Percentiles rank a stretch among this genome's conserved stretches.
These are phyloP conservation scores for Penicillium bialowiezense DNA, from an alignment of 495 filamentous ascomycete species.

Conservation along the genomic window DNA sequence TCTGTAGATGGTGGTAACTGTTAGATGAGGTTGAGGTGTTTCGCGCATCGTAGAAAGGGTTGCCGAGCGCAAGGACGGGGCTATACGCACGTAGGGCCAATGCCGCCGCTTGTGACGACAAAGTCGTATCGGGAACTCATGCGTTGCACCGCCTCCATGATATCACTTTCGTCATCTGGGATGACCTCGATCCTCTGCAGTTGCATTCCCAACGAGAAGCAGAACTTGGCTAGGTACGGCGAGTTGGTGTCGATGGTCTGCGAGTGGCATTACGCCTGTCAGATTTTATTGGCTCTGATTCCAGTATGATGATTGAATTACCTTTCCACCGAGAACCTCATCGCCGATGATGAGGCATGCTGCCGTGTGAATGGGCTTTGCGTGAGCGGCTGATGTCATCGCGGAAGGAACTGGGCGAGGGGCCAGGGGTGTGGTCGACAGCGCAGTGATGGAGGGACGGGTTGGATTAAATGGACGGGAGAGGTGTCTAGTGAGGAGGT, in stretches of 20 bases:
- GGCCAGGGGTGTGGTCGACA: constrained; percentile 33
- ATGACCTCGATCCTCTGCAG: constrained; percentile 91
- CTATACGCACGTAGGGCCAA: constrained; percentile 78
- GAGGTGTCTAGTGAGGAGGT: constrained; percentile 70
- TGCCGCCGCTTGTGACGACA: constrained; percentile 91
- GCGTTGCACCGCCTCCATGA: constrained; percentile 78
- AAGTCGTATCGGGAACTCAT: constrained; percentile 91
- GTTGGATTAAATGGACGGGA: constrained; percentile 55
- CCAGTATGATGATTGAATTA: constrained; percentile 21
- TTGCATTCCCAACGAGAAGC: constrained; percentile 85
- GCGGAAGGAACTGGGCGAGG: constrained; percentile 25
- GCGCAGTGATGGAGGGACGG: constrained; percentile 30
- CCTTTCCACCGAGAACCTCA: constrained; percentile 96
- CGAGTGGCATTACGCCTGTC: neutral
- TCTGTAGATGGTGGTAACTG: constrained; percentile 34
- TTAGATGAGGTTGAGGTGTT: too few relatives aligned
- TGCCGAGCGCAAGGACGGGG: neutral
- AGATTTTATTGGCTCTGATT: too few relatives aligned
- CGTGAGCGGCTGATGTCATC: constrained; percentile 56
- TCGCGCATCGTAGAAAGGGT: neutral
- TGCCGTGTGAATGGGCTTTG: constrained; percentile 77
- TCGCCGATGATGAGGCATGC: constrained; percentile 95
- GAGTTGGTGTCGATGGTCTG: constrained; percentile 92
- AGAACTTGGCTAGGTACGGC: constrained; percentile 85
- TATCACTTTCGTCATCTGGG: constrained; percentile 84